phyloP scores from a whole-genome alignment of 2,329 filamentous ascomycete species.

The Tothia fuscella region DNA sequence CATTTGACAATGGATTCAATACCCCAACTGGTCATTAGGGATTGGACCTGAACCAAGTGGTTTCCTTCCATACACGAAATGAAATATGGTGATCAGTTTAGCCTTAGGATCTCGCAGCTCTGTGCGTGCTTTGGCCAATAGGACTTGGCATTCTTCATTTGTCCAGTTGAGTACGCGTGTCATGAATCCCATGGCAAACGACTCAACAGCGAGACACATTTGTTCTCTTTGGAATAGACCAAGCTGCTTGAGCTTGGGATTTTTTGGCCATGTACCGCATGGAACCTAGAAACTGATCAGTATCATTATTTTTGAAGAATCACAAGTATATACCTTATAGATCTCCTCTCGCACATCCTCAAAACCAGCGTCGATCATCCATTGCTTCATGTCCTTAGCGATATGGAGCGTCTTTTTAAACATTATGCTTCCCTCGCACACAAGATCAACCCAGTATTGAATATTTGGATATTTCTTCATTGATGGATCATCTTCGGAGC shows the following conservation, averaged over 20 bases:
- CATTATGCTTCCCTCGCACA: constrained; percentile 1
- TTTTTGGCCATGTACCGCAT: constrained; percentile 22
- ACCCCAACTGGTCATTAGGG: too few species aligned
- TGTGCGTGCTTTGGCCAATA: background rate
- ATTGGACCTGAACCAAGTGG: too few species aligned
- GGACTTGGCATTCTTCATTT: constrained; percentile 4
- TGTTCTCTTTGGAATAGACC: constrained; percentile 15
- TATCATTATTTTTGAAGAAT: too few species aligned
- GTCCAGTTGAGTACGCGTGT: constrained; percentile 2
- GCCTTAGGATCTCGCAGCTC: constrained; percentile 3
- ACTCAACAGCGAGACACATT: background rate
- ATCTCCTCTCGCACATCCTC: constrained; percentile 28
- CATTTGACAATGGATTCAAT: too few species aligned
- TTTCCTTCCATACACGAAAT: constrained; percentile 8
- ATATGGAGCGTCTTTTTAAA: constrained; percentile 3
- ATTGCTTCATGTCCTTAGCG: constrained; percentile 14
- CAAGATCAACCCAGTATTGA: background rate
- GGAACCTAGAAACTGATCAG: constrained; percentile 19
- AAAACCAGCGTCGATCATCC: constrained; percentile 32
- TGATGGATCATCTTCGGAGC: constrained; percentile 8
- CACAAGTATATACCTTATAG: constrained; percentile 9
- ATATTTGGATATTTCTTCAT: constrained; percentile 8
- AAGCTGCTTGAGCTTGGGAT: constrained; percentile 23
- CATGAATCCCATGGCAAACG: background rate
- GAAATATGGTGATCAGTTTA: background rate